These are phyloP conservation scores for Butyriboletus loyo DNA, from an alignment of 768 basidiomycete genomes.

Conservation along the genomic window DNA sequence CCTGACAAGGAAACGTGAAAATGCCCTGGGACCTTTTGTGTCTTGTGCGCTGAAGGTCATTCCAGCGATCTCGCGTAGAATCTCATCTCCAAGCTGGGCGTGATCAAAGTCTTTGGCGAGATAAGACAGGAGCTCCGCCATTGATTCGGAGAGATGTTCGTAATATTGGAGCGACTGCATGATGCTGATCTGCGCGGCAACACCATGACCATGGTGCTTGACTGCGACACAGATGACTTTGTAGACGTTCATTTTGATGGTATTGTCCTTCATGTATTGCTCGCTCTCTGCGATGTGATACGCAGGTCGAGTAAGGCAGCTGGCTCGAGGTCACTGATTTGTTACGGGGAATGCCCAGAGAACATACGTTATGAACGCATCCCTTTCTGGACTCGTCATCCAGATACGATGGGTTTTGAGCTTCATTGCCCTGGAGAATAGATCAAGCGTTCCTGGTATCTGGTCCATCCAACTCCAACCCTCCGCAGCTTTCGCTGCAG, in stretches of 20 bases:
- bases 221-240: constrained; percentile 90
- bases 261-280: constrained; percentile 76
- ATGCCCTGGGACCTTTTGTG: constrained; percentile 81
- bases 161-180: constrained; percentile 91
- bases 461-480: constrained; percentile 78
- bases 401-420: constrained; percentile 79
- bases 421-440: constrained; percentile 70
- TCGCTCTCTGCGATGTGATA: constrained; percentile 87
- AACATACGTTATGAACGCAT: constrained; percentile 71
- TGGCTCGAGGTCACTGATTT: constrained; percentile 28
- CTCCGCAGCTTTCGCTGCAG: constrained; percentile 43
- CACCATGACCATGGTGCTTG: constrained; percentile 82
- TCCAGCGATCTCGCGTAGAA: constrained; percentile 81
- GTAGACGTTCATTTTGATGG: constrained; percentile 74
- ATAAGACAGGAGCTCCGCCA: constrained; percentile 84
- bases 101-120: constrained; percentile 87
- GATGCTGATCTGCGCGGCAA: constrained; percentile 84
- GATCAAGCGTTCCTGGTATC: constrained; percentile 61
- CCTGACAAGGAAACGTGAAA: constrained; percentile 78
- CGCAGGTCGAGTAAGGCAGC: constrained; percentile 84
- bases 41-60: constrained; percentile 80
- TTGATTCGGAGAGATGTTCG: constrained; percentile 90
- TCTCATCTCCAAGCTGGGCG: constrained; percentile 84
- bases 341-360: background rate
- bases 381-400: constrained; percentile 83